A percentile compares a stretch with the other conserved stretches of the same genome.
phyloP scores from a whole-genome alignment of 352 stramenopile genomes.

The Thraustochytrium striatum region DNA sequence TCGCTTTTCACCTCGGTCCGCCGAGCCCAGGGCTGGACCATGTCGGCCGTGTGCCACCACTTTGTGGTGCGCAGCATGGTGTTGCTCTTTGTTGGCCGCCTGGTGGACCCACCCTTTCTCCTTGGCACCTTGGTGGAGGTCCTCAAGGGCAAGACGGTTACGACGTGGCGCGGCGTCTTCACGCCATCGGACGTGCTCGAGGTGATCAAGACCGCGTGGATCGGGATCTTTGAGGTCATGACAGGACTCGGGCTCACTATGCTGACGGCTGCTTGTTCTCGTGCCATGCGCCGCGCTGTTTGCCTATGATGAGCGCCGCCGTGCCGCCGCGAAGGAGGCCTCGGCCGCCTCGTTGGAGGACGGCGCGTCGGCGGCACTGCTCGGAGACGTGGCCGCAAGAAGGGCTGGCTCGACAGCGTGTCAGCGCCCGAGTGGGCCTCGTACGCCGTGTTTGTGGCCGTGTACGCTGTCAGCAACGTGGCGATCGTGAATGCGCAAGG shows the following conservation, averaged over 20 bases:
- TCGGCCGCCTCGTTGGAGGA: background rate
- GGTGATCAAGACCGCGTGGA: background rate
- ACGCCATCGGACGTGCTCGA: background rate
- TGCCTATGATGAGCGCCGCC: background rate
- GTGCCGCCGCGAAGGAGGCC: background rate
- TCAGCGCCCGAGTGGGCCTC: background rate
- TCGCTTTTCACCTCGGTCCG: background rate
- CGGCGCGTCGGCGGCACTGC: too few species aligned
- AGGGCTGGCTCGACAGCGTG: too few species aligned
- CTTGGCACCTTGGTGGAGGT: background rate
- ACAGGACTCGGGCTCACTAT: background rate
- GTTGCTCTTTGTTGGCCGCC: slow-evolving; percentile 10
- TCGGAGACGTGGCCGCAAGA: too few species aligned
- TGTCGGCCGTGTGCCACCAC: background rate
- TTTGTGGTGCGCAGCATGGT: slow-evolving; percentile 1
- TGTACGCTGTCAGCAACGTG: background rate
- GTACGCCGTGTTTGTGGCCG: background rate
- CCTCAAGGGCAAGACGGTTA: background rate
- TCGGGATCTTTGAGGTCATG: slow-evolving; percentile 10
- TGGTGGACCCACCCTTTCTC: background rate
- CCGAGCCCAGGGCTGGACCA: background rate
- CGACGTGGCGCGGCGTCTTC: background rate
- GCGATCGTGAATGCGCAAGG: background rate
- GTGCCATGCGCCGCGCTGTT: background rate
- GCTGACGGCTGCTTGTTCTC: background rate